Evolutionary conservation across 163 green algal genomes (phyloP), one percentile per base, ranked within the genome.

Genomic region (Botryococcus braunii): DNA sequence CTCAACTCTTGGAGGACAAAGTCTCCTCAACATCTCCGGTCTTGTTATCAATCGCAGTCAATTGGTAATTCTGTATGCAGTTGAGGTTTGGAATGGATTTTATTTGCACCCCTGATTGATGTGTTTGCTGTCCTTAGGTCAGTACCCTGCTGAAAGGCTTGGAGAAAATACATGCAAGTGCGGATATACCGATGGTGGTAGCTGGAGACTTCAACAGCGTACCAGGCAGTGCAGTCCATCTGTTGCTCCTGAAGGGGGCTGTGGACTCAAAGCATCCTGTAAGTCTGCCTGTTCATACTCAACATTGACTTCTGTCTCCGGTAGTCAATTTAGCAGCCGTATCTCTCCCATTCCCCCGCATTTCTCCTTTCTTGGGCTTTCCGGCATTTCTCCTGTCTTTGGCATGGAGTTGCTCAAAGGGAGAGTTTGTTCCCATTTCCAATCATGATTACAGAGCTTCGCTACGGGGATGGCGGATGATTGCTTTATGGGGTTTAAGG

Each of bases 101-200:
- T n/a, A n/a, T n/a, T n/a, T n/a, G n/a, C n/a, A n/a, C n/a, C n/a
- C n/a, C n/a, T n/a, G n/a, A n/a, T n/a, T n/a, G n/a, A n/a, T n/a
- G n/a, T n/a, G 17, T 21, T 55, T 55, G 21, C 46, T 55, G 17
- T 55, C 17, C 36, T 72, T 78, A 90, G 76, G 89, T 98, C 74
- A 90, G 97, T 84, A 98, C 93, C 55, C 85, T 99, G 83, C 85
- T 98, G 37, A 98, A 99, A 78, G 94, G 94, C 0, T 82, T 99
- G 77, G 94, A 99, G 77, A 98, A 99, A 83, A 99, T 99, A 61
- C 93, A 93, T 4, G 88, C 91, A 41, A 92, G 84, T 66, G 89
- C 90, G 11, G 85, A 96, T 79, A 96, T 97, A 67, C 91, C 91
- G 58, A 97, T 97, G 86, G 78, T 97, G 46, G 87, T 96, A 25